Base-by-base conservation (phyloP, 1,284 basidiomycete genomes). In the Ceratobasidium sp. region DNA sequence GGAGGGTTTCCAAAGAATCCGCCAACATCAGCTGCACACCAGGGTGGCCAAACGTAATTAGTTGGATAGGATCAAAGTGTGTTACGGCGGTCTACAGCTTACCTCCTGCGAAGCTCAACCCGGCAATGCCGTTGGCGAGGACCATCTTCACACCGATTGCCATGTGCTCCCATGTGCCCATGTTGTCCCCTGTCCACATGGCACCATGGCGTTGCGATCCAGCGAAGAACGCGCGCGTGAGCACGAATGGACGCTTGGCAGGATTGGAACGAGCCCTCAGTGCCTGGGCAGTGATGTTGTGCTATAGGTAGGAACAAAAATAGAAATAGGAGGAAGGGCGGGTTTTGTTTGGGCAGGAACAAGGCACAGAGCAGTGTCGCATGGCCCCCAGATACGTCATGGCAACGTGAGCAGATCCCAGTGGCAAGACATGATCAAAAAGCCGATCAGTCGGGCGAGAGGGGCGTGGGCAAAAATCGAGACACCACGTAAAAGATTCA, bases 161-260 rank as follows among this genome's bases (percentile, higher is more conserved):
- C 88, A 99, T 95, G 81, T 99, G 98, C 76, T 97, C 95, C 98
- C 98, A 99, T 0, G 94, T 96, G 41, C 97, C 96, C 53, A 98
- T 86, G 82, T 99, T 99, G 83, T 99, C 98, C 17, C 98, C 98
- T 1, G 97, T 99, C 97, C 98, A 99, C 87, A 98, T 95, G 0
- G 98, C 97, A 53, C 97, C 96, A 80, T 93, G 97, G 51, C 96
- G 91, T 82, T 99, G 98, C 27, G 96, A 96, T 5, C 98, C 98
- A 1, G 97, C 94, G 79, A 89, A 99, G 90, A 97, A 99, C 2
- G 95, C 89, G 75, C 98, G 93, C 0, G 96, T 96, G 22, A 99
- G 90, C 63, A 99, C 97, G 81, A 99, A 99, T 0, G 97, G 97
- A 22, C 96, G 89, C 80, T 89, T 89, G 0, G 91, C 88, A 11